These are phyloP conservation scores for Phytophthora sojae DNA, from an alignment of 352 stramenopile genomes.

Conservation along the genomic window DNA sequence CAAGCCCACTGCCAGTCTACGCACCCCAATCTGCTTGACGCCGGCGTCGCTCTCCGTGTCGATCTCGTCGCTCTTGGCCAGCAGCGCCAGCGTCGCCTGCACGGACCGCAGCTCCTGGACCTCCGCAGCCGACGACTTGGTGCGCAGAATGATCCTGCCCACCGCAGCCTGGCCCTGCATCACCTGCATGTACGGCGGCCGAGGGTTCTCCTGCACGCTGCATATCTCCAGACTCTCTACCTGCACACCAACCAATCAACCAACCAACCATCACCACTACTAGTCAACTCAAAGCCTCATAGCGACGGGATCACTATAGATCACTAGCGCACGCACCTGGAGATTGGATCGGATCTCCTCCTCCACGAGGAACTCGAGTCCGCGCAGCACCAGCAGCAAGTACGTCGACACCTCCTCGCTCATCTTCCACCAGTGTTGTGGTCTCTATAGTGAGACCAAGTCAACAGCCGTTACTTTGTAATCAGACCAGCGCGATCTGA, in stretches of 20 bases:
- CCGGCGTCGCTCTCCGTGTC: constrained; percentile 56
- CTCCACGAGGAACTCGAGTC: constrained; percentile 73
- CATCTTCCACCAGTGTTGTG: constrained; percentile 17
- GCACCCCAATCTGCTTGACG: constrained; percentile 69
- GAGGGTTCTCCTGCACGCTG: constrained; percentile 68
- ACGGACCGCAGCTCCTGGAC: constrained; percentile 67
- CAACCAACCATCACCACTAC: not conserved
- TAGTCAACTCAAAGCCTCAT: not conserved
- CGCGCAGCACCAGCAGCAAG: constrained; percentile 79
- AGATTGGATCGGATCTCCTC: constrained; percentile 77
- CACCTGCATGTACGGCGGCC: constrained; percentile 65
- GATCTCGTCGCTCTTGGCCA: constrained; percentile 65
- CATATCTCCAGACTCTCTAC: constrained; percentile 71
- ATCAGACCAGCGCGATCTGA: constrained; percentile 20
- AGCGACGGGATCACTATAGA: not conserved
- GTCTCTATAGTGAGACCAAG: constrained; percentile 24
- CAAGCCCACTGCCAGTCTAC: constrained; percentile 11
- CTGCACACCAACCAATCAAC: constrained; percentile 21
- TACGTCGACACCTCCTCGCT: constrained; percentile 48
- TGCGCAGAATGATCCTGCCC: constrained; percentile 69
- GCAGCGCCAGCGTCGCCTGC: constrained; percentile 64
- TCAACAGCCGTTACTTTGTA: constrained; percentile 23
- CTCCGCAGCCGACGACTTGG: constrained; percentile 52
- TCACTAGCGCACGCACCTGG: constrained; percentile 34
- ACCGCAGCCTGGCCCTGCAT: constrained; percentile 79